Conservation (phyloP, 805 yeast genomes). For the Pichia manshurica region DNA sequence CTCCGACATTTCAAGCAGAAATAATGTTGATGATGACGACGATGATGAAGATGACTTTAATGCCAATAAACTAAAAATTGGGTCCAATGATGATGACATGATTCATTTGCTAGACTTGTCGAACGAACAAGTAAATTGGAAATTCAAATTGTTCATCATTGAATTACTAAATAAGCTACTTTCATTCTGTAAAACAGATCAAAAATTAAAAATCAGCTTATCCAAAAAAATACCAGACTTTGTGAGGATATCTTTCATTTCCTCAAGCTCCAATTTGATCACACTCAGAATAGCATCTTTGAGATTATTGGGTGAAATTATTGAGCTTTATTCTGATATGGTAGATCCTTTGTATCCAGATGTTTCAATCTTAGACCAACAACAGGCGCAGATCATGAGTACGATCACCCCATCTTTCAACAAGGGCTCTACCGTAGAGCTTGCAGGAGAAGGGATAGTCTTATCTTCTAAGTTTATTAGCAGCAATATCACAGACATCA, state of each 20-base stretch:
- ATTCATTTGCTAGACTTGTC: slow-evolving; percentile 30
- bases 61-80: neutral
- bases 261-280: slow-evolving; percentile 67
- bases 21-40: slow-evolving; percentile 6
- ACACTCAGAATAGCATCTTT: slow-evolving; percentile 62
- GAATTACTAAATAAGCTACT: slow-evolving; percentile 42
- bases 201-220: slow-evolving; percentile 35
- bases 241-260: slow-evolving; percentile 71
- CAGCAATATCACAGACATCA: slow-evolving; percentile 47
- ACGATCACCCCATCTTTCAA: slow-evolving; percentile 85
- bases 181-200: slow-evolving; percentile 34
- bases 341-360: slow-evolving; percentile 71
- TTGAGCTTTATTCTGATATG: slow-evolving; percentile 53
- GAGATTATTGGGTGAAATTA: slow-evolving; percentile 54
- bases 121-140: slow-evolving; percentile 55
- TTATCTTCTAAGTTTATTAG: slow-evolving; percentile 73
- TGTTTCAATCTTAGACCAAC: slow-evolving; percentile 74
- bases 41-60: slow-evolving; percentile 11
- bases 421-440: slow-evolving; percentile 61
- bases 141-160: slow-evolving; percentile 45
- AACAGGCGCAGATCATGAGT: slow-evolving; percentile 88
- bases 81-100: neutral
- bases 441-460: slow-evolving; percentile 71
- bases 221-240: slow-evolving; percentile 52
- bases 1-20: neutral